Conservation (phyloP, 257 asterid species). For the Rhazya stricta region DNA sequence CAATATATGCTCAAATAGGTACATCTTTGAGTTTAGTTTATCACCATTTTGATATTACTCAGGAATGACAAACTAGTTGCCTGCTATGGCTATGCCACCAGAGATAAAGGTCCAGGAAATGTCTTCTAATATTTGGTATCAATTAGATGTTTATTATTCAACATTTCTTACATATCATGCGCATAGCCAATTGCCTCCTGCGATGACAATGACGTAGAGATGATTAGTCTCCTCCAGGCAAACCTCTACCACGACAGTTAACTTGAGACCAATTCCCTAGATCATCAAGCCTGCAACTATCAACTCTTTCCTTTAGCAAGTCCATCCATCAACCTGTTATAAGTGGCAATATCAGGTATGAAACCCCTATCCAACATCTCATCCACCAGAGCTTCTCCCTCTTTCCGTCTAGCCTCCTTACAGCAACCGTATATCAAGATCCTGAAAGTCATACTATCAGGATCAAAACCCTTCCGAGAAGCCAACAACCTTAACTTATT, state of each 20-base stretch:
- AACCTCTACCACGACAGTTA: neutral
- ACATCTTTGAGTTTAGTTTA: neutral
- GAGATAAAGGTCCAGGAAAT: neutral
- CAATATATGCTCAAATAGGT: neutral
- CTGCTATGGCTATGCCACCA: neutral
- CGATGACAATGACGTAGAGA: neutral
- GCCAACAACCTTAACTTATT: slow-evolving; percentile 72
- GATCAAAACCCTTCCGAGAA: slow-evolving; percentile 54
- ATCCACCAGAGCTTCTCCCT: slow-evolving; percentile 64
- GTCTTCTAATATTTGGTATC: neutral
- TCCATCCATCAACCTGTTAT: slow-evolving; percentile 60
- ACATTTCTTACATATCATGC: neutral
- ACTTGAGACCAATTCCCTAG: neutral
- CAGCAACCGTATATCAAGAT: slow-evolving; percentile 62
- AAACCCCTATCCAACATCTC: slow-evolving; percentile 91
- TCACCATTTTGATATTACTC: too few species aligned
- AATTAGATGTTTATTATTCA: neutral
- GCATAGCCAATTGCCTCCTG: neutral
- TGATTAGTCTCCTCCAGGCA: neutral
- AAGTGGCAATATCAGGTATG: slow-evolving; percentile 69
- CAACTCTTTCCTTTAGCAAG: slow-evolving; percentile 39
- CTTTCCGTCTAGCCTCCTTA: slow-evolving; percentile 64
- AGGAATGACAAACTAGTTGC: neutral
- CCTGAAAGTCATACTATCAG: slow-evolving; percentile 68
- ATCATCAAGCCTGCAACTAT: neutral